Percentiles rank a stretch among this genome's conserved stretches.
Evolutionary conservation across 164 flowering plant species (phyloP).

Genomic region (Berberis vulgaris): DNA sequence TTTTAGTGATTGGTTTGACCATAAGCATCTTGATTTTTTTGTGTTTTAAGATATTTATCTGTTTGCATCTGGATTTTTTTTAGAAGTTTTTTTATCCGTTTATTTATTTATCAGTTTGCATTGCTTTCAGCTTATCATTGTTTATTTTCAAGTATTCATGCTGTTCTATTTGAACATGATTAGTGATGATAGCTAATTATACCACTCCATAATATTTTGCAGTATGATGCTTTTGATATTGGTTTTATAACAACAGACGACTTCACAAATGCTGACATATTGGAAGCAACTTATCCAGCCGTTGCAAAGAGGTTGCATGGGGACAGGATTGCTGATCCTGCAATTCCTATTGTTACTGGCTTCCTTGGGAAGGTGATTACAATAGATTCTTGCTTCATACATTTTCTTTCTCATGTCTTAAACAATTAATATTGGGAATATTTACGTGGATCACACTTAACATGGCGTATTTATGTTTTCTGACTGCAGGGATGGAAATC

Average conservation of each 20-base stretch:
- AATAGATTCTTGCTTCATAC: neutral
- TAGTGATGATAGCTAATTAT: neutral
- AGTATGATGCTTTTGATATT: conserved; percentile 96
- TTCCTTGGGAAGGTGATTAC: conserved; percentile 84
- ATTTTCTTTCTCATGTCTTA: neutral
- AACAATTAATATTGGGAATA: neutral
- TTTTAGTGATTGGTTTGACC: too few species aligned
- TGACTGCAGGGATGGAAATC: conserved; percentile 66
- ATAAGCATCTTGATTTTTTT: too few species aligned
- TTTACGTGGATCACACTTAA: neutral
- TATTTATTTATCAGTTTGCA: too few species aligned
- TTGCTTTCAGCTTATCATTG: too few species aligned
- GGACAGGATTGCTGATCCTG: conserved; percentile 80
- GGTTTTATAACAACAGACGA: conserved; percentile 97
- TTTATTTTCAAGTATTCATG: too few species aligned
- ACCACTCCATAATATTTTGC: conserved; percentile 18
- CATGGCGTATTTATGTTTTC: neutral
- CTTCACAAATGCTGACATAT: conserved; percentile 90
- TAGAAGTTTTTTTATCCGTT: too few species aligned
- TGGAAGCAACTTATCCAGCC: conserved; percentile 98
- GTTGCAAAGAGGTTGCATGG: conserved; percentile 74
- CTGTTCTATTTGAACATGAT: too few species aligned
- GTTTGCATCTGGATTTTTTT: too few species aligned
- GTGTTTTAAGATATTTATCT: too few species aligned
- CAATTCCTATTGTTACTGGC: conserved; percentile 92